Percentiles rank a stretch among this genome's conserved stretches.
Conservation (phyloP, 2,329 filamentous ascomycete species). For the Purpureocillium lavendulum region DNA sequence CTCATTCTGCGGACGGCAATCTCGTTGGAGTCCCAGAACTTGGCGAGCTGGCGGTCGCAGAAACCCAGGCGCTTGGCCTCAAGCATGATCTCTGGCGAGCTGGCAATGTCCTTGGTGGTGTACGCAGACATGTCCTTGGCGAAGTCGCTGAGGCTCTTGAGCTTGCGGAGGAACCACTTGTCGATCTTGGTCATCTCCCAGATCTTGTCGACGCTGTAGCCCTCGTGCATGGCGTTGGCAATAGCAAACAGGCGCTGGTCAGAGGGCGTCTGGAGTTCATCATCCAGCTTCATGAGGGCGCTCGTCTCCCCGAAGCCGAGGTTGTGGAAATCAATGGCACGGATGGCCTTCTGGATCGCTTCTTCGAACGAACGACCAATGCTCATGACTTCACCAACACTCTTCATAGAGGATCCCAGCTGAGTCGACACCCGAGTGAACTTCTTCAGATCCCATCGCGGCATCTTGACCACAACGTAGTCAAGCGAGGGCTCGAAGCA, state of each 20-base stretch:
- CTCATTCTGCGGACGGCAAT: slow-evolving; percentile 77
- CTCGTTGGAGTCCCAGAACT: slow-evolving; percentile 92
- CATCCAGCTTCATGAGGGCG: slow-evolving; percentile 90
- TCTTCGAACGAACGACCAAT: slow-evolving; percentile 96
- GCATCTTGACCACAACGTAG: slow-evolving; percentile 98
- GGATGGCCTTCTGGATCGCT: slow-evolving; percentile 96
- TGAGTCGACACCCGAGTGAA: slow-evolving; percentile 95
- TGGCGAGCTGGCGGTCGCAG: slow-evolving; percentile 85
- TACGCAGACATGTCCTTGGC: slow-evolving; percentile 68
- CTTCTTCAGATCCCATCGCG: slow-evolving; percentile 97
- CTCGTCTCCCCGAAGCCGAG: slow-evolving; percentile 88
- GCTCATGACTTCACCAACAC: slow-evolving; percentile 97
- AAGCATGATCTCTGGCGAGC: slow-evolving; percentile 58
- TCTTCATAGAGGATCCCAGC: slow-evolving; percentile 98
- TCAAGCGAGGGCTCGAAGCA: slow-evolving; percentile 98
- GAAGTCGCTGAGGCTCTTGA: slow-evolving; percentile 88
- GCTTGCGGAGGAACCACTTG: slow-evolving; percentile 92
- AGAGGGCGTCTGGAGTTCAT: slow-evolving; percentile 92
- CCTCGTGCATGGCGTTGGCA: slow-evolving; percentile 91
- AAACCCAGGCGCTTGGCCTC: slow-evolving; percentile 92
- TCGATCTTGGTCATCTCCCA: slow-evolving; percentile 98
- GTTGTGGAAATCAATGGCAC: slow-evolving; percentile 90
- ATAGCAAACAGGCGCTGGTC: slow-evolving; percentile 97
- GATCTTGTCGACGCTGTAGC: slow-evolving; percentile 92
- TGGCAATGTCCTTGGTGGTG: slow-evolving; percentile 54